Conservation (phyloP, 2,329 filamentous ascomycete species). For the Colletotrichum eleusines region DNA sequence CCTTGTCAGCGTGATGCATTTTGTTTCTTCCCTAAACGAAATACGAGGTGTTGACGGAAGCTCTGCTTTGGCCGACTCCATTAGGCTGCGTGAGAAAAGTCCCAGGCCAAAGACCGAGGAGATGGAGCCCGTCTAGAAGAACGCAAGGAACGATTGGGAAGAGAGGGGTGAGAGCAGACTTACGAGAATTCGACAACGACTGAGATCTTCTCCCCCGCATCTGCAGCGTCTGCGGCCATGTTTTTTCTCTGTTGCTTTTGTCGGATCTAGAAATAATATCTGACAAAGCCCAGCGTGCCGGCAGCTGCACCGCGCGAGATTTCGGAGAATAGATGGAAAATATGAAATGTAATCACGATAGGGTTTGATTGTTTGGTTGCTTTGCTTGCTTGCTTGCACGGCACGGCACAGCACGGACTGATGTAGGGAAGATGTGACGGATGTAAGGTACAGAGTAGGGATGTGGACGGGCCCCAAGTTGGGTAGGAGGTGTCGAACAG, state of each 20-base stretch:
- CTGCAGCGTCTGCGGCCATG: slow-evolving; percentile 36
- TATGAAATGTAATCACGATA: slow-evolving; percentile 36
- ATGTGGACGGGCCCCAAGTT: slow-evolving; percentile 2
- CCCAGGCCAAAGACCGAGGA: background rate
- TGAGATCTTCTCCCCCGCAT: slow-evolving; percentile 55
- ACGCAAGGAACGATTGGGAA: slow-evolving; percentile 3
- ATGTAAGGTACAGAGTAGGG: slow-evolving; percentile 14
- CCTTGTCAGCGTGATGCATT: slow-evolving; percentile 32
- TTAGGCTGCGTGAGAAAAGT: background rate
- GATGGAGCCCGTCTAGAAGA: slow-evolving; percentile 13
- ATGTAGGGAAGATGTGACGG: slow-evolving; percentile 11
- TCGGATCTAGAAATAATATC: background rate
- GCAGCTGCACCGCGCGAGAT: background rate
- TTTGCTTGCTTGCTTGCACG: background rate
- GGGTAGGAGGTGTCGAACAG: slow-evolving; percentile 3
- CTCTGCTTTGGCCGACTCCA: slow-evolving; percentile 7
- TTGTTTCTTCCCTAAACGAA: slow-evolving; percentile 13
- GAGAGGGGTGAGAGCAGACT: slow-evolving; percentile 45
- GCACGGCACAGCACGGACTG: slow-evolving; percentile 33
- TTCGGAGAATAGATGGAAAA: slow-evolving; percentile 39
- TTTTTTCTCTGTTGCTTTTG: slow-evolving; percentile 5
- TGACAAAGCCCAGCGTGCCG: slow-evolving; percentile 18
- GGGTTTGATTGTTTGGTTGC: slow-evolving; percentile 29
- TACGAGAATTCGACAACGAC: slow-evolving; percentile 80
- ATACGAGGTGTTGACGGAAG: slow-evolving; percentile 22